Percentiles rank a stretch among this genome's conserved stretches.
phyloP scores from a whole-genome alignment of 345 rosid genomes.

The Dovyalis caffra region DNA sequence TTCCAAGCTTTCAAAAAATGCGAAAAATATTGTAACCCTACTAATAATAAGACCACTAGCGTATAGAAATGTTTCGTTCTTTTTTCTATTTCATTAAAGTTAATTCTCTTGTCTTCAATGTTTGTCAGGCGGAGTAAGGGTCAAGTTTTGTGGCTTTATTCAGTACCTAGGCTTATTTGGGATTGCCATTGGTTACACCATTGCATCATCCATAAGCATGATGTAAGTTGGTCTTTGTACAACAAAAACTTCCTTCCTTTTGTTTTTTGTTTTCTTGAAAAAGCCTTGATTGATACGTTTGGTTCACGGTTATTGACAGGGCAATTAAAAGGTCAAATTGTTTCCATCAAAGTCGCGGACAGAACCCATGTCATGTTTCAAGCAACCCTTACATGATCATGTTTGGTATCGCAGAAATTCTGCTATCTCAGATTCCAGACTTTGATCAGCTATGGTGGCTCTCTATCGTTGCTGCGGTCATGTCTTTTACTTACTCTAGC shows the following conservation, averaged over 20 bases:
- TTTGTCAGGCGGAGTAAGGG: slow-evolving; percentile 4
- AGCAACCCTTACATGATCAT: slow-evolving; percentile 15
- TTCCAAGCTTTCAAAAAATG: neutral
- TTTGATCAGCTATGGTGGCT: slow-evolving; percentile 18
- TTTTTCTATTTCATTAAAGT: neutral
- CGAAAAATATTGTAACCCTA: neutral
- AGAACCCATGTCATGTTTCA: slow-evolving; percentile 7
- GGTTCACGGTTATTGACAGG: slow-evolving; percentile 4
- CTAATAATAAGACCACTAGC: neutral
- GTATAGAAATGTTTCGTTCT: neutral
- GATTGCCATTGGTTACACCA: slow-evolving; percentile 8
- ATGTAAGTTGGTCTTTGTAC: neutral
- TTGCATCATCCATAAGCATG: slow-evolving; percentile 9
- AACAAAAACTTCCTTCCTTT: neutral
- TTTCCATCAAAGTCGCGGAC: slow-evolving; percentile 4
- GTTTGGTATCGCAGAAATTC: slow-evolving; percentile 5
- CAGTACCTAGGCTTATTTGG: slow-evolving; percentile 13
- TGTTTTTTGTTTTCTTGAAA: neutral
- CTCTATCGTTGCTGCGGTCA: slow-evolving; percentile 16
- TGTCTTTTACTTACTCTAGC: slow-evolving; percentile 16
- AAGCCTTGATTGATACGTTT: neutral
- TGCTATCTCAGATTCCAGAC: slow-evolving; percentile 18
- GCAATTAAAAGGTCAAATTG: slow-evolving; percentile 11
- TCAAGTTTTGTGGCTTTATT: slow-evolving; percentile 7
- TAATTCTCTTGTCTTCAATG: neutral